Evolutionary conservation across 2,329 filamentous ascomycete species (phyloP).

Genomic region (Anthostomella pinea): DNA sequence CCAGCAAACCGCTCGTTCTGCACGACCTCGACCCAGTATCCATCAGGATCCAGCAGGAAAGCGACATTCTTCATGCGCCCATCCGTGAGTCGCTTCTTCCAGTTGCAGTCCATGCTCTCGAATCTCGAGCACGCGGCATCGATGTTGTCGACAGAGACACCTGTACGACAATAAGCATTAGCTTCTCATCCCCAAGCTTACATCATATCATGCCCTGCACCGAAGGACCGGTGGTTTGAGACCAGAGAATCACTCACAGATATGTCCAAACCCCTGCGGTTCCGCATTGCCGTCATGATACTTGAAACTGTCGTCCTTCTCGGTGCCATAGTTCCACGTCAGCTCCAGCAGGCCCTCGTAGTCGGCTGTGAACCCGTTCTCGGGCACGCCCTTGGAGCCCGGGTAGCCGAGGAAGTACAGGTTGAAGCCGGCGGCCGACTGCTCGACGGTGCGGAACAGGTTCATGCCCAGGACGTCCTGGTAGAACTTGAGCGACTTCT

Average conservation of each 20-base stretch:
- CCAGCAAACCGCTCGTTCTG: constrained; percentile 71
- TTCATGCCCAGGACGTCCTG: constrained; percentile 88
- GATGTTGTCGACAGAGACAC: constrained; percentile 81
- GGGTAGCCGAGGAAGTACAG: constrained; percentile 90
- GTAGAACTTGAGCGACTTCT: constrained; percentile 75
- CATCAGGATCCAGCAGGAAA: constrained; percentile 82
- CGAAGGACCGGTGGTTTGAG: not conserved
- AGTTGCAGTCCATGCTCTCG: constrained; percentile 75
- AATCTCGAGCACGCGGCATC: constrained; percentile 84
- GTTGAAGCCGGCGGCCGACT: constrained; percentile 71
- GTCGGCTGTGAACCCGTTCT: constrained; percentile 56
- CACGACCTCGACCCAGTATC: constrained; percentile 53
- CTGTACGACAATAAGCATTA: constrained; percentile 38
- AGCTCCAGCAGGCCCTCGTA: constrained; percentile 86
- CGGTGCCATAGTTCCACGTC: constrained; percentile 81
- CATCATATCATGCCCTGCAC: not conserved
- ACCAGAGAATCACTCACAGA: constrained; percentile 58
- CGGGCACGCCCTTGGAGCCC: constrained; percentile 50
- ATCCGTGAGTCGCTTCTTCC: constrained; percentile 95
- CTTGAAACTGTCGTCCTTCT: constrained; percentile 77
- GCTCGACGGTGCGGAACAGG: constrained; percentile 70
- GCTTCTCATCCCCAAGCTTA: constrained; percentile 1
- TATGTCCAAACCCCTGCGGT: constrained; percentile 92
- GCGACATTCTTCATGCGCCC: constrained; percentile 92
- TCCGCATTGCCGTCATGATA: constrained; percentile 93